Conservation (phyloP, 2,329 filamentous ascomycete genomes). For the Microdochium trichocladiopsis region DNA sequence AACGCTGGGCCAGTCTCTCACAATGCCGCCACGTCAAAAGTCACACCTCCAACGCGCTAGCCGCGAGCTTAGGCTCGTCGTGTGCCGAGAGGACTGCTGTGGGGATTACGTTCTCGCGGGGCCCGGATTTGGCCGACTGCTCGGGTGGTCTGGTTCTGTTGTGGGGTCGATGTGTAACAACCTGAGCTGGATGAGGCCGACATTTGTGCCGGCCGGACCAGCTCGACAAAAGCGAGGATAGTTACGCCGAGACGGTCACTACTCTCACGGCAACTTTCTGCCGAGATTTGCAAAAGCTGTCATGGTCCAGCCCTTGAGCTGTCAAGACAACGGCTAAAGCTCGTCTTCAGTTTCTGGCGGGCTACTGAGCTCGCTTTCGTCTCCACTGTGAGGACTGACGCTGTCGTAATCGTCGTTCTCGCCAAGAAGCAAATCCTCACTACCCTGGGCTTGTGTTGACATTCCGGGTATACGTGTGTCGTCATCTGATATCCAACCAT, state of each 20-base stretch:
- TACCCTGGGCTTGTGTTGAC: conserved; percentile 63
- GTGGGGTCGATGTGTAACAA: neutral
- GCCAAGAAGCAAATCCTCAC: conserved; percentile 53
- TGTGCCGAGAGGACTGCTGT: neutral
- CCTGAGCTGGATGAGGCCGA: neutral
- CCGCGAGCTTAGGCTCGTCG: neutral
- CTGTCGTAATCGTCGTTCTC: conserved; percentile 34
- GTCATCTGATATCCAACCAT: conserved; percentile 64
- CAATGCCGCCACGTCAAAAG: too few relatives aligned
- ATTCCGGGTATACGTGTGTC: conserved; percentile 51
- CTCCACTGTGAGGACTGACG: conserved; percentile 18
- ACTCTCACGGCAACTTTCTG: neutral
- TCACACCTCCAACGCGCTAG: too few relatives aligned
- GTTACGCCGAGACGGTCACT: neutral
- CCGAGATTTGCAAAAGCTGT: neutral
- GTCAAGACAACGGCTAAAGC: neutral
- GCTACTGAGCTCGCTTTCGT: neutral
- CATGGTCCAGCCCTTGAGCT: neutral
- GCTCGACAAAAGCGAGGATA: neutral
- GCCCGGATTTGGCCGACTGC: neutral
- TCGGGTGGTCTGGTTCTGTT: neutral
- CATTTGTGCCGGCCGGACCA: neutral
- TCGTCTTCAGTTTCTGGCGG: conserved; percentile 8
- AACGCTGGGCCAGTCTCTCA: too few relatives aligned
- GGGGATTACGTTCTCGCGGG: neutral